Conservation (phyloP, 1,139 yeast species). For the Casaregolazyma lundiana region DNA sequence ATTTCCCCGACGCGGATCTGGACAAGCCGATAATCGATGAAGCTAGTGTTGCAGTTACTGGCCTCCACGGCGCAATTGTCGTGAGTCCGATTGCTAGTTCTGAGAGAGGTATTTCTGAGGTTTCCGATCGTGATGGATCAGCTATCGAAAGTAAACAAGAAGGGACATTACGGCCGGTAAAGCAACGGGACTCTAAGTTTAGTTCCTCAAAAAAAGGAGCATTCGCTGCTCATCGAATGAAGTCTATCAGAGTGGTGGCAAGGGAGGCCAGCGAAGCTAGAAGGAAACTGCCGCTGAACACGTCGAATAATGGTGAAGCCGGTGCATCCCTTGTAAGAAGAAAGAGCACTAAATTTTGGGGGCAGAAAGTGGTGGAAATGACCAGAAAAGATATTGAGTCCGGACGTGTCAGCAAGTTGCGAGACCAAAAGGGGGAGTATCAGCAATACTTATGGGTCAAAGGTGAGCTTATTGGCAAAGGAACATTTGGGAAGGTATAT, state of each 20-base stretch:
- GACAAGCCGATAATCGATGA: conserved; percentile 90
- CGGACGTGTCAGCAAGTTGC: conserved; percentile 52
- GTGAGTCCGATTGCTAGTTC: conserved; percentile 6
- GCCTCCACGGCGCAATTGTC: not conserved
- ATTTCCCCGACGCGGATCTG: conserved; percentile 87
- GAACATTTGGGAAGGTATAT: conserved; percentile 95
- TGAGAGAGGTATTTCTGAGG: conserved; percentile 12
- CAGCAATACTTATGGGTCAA: conserved; percentile 96
- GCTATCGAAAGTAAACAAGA: conserved; percentile 25
- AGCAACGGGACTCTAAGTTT: not conserved
- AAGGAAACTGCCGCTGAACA: conserved; percentile 33
- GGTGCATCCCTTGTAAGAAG: conserved; percentile 46
- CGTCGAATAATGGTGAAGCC: conserved; percentile 14
- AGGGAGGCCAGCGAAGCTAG: conserved; percentile 76
- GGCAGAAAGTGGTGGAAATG: conserved; percentile 86
- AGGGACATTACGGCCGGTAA: not conserved
- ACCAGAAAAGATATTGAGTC: conserved; percentile 64
- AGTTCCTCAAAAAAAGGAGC: not conserved
- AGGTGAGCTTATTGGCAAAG: conserved; percentile 95
- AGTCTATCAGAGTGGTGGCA: conserved; percentile 88
- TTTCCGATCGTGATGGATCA: conserved; percentile 18
- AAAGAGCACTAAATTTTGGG: conserved; percentile 96
- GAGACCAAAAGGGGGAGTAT: conserved; percentile 61
- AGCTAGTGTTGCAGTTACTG: conserved; percentile 48
- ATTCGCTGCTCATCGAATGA: conserved; percentile 46